Evolutionary conservation across 306 rosid species (phyloP).

Genomic region (Benincasa hispida): DNA sequence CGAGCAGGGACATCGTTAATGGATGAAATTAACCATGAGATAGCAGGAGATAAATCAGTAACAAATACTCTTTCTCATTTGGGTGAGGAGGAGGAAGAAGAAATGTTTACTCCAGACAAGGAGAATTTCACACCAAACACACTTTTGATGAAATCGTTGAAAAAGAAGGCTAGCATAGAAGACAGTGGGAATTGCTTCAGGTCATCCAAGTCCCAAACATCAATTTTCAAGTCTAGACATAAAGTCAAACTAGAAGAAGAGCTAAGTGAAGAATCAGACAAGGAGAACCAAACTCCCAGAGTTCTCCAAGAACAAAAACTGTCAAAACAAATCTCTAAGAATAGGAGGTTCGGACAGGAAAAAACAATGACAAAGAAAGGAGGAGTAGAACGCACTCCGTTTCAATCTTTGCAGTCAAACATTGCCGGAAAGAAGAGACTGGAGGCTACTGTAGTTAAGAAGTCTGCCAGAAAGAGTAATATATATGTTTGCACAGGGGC

Average conservation of each 20-base stretch:
- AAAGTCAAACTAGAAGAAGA: constrained; percentile 19
- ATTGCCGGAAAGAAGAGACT: constrained; percentile 21
- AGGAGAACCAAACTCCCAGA: constrained; percentile 34
- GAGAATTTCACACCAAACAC: constrained; percentile 54
- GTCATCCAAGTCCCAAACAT: constrained; percentile 18
- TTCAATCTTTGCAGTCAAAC: constrained; percentile 29
- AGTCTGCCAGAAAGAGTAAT: constrained; percentile 23
- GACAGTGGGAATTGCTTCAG: constrained; percentile 25
- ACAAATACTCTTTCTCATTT: constrained; percentile 22
- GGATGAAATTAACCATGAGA: constrained; percentile 16
- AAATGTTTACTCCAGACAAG: constrained; percentile 45
- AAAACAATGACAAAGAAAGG: constrained; percentile 14
- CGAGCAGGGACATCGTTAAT: constrained; percentile 9
- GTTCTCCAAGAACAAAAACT: constrained; percentile 22
- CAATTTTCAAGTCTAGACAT: constrained; percentile 17
- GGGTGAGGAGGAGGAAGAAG: constrained; percentile 31
- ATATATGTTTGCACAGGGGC: constrained; percentile 14
- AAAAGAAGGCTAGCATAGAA: constrained; percentile 29
- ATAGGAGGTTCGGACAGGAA: constrained; percentile 23
- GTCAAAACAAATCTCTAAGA: constrained; percentile 17
- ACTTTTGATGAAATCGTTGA: constrained; percentile 27
- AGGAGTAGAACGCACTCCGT: constrained; percentile 35
- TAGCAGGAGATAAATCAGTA: constrained; percentile 4
- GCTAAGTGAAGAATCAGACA: constrained; percentile 20
- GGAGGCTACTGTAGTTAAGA: constrained; percentile 14